Base-by-base conservation (phyloP, 129 eudicot species). In the Cynara cardunculus region DNA sequence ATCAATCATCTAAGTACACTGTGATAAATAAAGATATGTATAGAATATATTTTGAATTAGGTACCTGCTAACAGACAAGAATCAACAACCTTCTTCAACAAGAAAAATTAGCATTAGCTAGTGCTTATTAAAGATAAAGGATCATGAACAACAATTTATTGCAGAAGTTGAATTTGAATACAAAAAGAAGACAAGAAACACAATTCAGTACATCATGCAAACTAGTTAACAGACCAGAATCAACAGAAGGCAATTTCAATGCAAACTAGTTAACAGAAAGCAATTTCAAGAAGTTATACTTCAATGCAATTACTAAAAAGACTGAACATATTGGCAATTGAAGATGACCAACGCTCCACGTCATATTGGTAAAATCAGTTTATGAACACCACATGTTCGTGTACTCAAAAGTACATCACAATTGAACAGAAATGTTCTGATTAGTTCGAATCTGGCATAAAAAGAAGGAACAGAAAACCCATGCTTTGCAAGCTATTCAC, bases 151-250 rank as follows among this genome's bases (percentile, higher is more conserved):
- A 79, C 59, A 49, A 44, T 78, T 31, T 69, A 49, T 79, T 16
- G 34, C 76, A 70, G 24, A 49, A 78, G 70, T 49, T 69, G 34
- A 46, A 70, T 69, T 69, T 21, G 37, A 18, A 49, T 30, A 5
- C 46, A 34, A 13, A 32, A 21, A 1, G 8, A 41, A 76, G 53
- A 30, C 56, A 78, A 28, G 46, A 69, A 78, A 49, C 27, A 26
- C 44, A 39, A n/a, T 3, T 66, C 25, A 37, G 27, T 66, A 66
- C 41, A 37, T 41, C 31, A 69, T 68, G 24, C 44, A 67, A 44
- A 69, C 76, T 41, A 79, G 10, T 69, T 79, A 79, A 16, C 70
- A n/a, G n/a, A n/a, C n/a, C n/a, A n/a, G n/a, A n/a, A n/a, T n/a
- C n/a, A n/a, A n/a, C n/a, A 30, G 25, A 79, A 70, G 22, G 49